Evolutionary conservation across 768 basidiomycete genomes (phyloP).

Genomic region (Cytidiella melzeri): DNA sequence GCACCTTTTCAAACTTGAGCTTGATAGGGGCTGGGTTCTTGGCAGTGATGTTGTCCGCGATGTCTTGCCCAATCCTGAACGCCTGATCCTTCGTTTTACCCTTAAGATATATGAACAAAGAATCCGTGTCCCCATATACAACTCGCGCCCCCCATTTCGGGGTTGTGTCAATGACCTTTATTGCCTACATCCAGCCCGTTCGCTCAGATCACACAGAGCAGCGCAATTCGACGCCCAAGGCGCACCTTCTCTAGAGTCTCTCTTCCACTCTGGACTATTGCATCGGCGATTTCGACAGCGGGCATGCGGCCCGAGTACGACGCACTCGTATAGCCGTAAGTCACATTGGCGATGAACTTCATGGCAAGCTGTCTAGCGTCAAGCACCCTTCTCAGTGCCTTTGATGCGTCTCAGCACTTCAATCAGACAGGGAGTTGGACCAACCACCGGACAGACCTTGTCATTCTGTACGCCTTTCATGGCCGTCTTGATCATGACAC

Average conservation of each 20-base stretch:
- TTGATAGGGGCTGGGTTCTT: slow-evolving; percentile 89
- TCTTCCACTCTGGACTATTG: slow-evolving; percentile 93
- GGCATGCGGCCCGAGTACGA: slow-evolving; percentile 97
- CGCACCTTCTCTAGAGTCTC: slow-evolving; percentile 90
- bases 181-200: slow-evolving; percentile 74
- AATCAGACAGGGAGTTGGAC: too few relatives aligned
- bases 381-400: slow-evolving; percentile 72
- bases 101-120: slow-evolving; percentile 85
- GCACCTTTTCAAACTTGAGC: slow-evolving; percentile 95
- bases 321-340: slow-evolving; percentile 94
- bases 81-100: slow-evolving; percentile 93
- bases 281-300: slow-evolving; percentile 95
- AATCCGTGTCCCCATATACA: slow-evolving; percentile 98
- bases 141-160: slow-evolving; percentile 84
- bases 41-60: slow-evolving; percentile 80
- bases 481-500: slow-evolving; percentile 97
- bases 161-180: slow-evolving; percentile 67
- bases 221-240: neutral
- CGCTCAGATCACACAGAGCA: too few relatives aligned
- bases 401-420: slow-evolving; percentile 2
- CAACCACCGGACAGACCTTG: slow-evolving; percentile 63
- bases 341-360: slow-evolving; percentile 92
- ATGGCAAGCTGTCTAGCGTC: slow-evolving; percentile 90
- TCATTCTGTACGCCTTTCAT: slow-evolving; percentile 79
- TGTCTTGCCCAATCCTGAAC: slow-evolving; percentile 88